These are phyloP conservation scores for Aegilops bicornis DNA, from an alignment of 176 grass and related monocot genomes.

Conservation along the genomic window DNA sequence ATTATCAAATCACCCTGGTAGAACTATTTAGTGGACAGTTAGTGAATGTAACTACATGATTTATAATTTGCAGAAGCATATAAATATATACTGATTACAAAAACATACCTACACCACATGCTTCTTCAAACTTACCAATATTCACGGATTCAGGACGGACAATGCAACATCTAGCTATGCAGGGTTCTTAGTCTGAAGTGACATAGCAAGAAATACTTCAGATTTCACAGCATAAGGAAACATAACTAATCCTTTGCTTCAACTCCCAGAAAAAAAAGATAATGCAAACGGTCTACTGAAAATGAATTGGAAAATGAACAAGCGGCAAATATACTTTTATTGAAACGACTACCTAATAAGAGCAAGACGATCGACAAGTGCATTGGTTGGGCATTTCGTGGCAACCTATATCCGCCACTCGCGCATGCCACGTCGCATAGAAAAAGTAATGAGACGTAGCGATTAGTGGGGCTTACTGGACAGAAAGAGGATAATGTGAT, in stretches of 20 bases:
- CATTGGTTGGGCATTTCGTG: slow-evolving; percentile 78
- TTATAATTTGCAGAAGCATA: slow-evolving; percentile 16
- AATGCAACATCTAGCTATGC: slow-evolving; percentile 81
- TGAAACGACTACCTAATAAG: slow-evolving; percentile 58
- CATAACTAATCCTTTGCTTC: background rate
- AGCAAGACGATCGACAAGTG: too few species aligned
- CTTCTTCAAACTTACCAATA: slow-evolving; percentile 80
- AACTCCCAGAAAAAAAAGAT: background rate
- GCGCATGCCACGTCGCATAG: too few species aligned
- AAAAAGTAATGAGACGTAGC: too few species aligned
- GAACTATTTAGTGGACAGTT: background rate
- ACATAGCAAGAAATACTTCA: background rate
- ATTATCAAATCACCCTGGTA: too few species aligned
- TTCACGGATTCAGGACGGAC: slow-evolving; percentile 66
- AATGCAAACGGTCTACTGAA: background rate
- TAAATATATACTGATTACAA: too few species aligned
- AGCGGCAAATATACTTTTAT: slow-evolving; percentile 44
- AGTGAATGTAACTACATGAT: background rate
- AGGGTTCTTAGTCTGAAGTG: slow-evolving; percentile 73
- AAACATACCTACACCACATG: slow-evolving; percentile 81
- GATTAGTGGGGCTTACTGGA: too few species aligned
- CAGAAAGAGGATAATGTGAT: too few species aligned
- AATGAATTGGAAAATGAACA: background rate
- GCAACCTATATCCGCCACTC: slow-evolving; percentile 54
- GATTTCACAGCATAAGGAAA: background rate